Conservation (phyloP, 495 filamentous ascomycete genomes). For the Hyaloscypha bicolor region DNA sequence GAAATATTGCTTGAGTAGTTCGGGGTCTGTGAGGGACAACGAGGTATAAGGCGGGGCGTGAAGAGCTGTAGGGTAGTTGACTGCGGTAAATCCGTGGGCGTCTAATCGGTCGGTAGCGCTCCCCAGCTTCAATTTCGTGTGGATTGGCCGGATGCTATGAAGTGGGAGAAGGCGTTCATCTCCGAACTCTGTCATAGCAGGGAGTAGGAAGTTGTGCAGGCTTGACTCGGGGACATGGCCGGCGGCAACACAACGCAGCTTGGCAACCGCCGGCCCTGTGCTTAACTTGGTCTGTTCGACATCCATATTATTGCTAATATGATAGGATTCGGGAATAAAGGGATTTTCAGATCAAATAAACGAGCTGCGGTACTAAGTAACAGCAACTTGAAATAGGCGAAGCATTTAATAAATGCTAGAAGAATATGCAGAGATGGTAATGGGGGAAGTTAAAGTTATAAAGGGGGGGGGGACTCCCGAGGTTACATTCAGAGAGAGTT, state of each 20-base stretch:
- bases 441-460: too few relatives aligned
- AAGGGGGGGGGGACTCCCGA: too few relatives aligned
- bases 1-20: conserved; percentile 12
- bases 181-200: neutral
- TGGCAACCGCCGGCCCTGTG: neutral
- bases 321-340: too few relatives aligned
- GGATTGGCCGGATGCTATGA: neutral
- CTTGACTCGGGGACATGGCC: conserved; percentile 14
- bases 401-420: too few relatives aligned
- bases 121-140: neutral
- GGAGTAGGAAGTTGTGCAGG: conserved; percentile 19
- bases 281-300: too few relatives aligned
- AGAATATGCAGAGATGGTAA: too few relatives aligned
- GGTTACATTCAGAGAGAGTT: too few relatives aligned
- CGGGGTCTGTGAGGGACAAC: conserved; percentile 17
- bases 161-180: neutral
- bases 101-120: neutral
- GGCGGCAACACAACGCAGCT: conserved; percentile 17
- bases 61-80: conserved; percentile 17
- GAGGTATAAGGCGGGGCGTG: conserved; percentile 6
- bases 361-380: too few relatives aligned
- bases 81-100: conserved; percentile 18
- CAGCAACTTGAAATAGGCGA: too few relatives aligned
- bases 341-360: too few relatives aligned
- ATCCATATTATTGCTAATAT: too few relatives aligned